phyloP scores from a whole-genome alignment of 768 basidiomycete genomes.

The Amanita inopinata region DNA sequence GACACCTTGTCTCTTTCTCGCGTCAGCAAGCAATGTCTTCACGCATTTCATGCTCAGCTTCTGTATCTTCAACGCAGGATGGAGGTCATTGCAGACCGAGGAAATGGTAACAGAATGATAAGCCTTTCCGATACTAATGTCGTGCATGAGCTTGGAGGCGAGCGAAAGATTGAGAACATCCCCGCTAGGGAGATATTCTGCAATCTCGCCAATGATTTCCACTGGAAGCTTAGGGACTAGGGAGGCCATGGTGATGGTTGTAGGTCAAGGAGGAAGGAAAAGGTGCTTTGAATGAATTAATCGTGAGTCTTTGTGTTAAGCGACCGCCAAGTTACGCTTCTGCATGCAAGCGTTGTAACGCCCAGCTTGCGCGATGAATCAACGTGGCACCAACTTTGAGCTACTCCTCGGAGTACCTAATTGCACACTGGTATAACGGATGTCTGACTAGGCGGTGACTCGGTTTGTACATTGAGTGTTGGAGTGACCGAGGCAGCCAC shows the following conservation, averaged over 20 bases:
- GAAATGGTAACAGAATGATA: neutral
- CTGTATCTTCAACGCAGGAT: neutral
- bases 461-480: too few relatives aligned
- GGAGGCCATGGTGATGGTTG: neutral
- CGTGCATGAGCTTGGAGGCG: neutral
- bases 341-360: too few relatives aligned
- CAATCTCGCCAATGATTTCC: slow-evolving; percentile 1
- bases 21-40: neutral
- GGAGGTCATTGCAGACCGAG: neutral
- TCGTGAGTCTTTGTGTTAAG: too few relatives aligned
- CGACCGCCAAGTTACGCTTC: too few relatives aligned
- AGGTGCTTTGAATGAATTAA: too few relatives aligned
- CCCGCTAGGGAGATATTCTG: neutral
- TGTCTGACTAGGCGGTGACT: too few relatives aligned
- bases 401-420: too few relatives aligned
- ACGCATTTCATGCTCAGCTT: neutral
- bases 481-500: too few relatives aligned
- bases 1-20: neutral
- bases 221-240: neutral
- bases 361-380: too few relatives aligned
- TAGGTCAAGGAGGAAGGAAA: too few relatives aligned
- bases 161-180: slow-evolving; percentile 1
- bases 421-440: too few relatives aligned
- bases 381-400: too few relatives aligned
- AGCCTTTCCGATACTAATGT: neutral